These are phyloP conservation scores for Pythium utonaiense DNA, from an alignment of 352 stramenopile genomes.

Conservation along the genomic window DNA sequence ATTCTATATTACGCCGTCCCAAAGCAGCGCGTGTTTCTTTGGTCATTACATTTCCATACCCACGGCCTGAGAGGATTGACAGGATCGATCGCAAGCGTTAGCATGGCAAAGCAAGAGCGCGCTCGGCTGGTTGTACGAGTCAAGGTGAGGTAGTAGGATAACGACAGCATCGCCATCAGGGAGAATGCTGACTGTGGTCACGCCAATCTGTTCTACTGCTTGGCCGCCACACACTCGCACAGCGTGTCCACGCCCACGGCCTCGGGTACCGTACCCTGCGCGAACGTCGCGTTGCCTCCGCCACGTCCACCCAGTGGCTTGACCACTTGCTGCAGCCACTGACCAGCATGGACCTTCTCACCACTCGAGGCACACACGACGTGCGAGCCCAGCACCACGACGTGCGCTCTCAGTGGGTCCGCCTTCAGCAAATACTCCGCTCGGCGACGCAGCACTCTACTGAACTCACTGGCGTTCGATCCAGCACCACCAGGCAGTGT, in stretches of 20 bases:
- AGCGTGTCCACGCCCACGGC: slow-evolving; percentile 3
- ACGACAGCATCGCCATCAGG: too few species aligned
- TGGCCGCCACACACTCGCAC: background rate
- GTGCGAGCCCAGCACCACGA: slow-evolving; percentile 49
- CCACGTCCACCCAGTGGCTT: slow-evolving; percentile 50
- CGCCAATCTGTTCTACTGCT: slow-evolving; percentile 8
- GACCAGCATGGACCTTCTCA: slow-evolving; percentile 42
- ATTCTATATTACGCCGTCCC: too few species aligned
- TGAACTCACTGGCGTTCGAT: slow-evolving; percentile 29
- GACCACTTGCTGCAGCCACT: slow-evolving; percentile 51
- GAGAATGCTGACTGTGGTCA: too few species aligned
- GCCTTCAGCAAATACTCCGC: slow-evolving; percentile 49
- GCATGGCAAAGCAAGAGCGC: too few species aligned
- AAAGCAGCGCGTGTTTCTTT: too few species aligned
- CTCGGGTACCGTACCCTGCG: slow-evolving; percentile 44
- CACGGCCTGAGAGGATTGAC: too few species aligned
- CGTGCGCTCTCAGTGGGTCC: slow-evolving; percentile 29
- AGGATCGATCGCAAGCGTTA: too few species aligned
- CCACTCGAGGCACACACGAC: slow-evolving; percentile 45
- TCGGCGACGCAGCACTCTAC: slow-evolving; percentile 55
- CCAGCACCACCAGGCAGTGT: slow-evolving; percentile 24
- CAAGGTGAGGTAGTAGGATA: too few species aligned
- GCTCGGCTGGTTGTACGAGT: too few species aligned
- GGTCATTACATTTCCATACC: too few species aligned
- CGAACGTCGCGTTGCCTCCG: slow-evolving; percentile 57